Base-by-base conservation (phyloP, 2,329 filamentous ascomycete genomes). In the Stagonosporopsis vannaccii region DNA sequence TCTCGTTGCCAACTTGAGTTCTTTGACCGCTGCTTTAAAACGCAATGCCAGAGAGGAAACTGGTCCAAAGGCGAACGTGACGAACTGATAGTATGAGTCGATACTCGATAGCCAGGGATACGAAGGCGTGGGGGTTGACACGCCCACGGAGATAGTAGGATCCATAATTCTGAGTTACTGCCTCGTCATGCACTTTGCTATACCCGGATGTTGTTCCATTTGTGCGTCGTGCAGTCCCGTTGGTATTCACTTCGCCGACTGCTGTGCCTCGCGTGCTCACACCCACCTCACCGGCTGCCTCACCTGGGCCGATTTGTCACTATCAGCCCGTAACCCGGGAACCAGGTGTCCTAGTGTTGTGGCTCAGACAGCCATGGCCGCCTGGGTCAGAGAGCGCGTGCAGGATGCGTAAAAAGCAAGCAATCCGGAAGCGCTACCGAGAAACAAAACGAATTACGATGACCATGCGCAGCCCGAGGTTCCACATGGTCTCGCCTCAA, bases 321-420 rank as follows among this genome's bases (percentile, higher is more conserved):
- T 11, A 42, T 23, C 17, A 19, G 5, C 36, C 15, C 32, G n/a
- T 7, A 22, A 33, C 26, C 41, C 30, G 41, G 35, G n/a, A 25
- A 46, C 12, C 28, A 17, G 20, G 17, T 15, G 6, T 9, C n/a
- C 23, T 37, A 17, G 11, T 32, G 32, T 15, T 43, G 53, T 25
- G 22, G 41, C 43, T 51, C 30, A 56, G 32, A 47, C 47, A 47
- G 20, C 26, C 30, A 35, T 20, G 32, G 11, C 30, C 30, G 13
- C 6, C 46, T 39, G 47, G 30, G 37, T 47, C 35, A 43, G 32
- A 26, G 8, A 37, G 53, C 19, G 33, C 22, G 42, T 20, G 32
- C 30, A 44, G 46, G 53, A 43, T 30, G 53, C 42, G 32, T 11
- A 47, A 56, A 51, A 56, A 56, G 53, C 53, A 56, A 56, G 28